Conservation (phyloP, 1,284 basidiomycete species). For the Ustilago curta region DNA sequence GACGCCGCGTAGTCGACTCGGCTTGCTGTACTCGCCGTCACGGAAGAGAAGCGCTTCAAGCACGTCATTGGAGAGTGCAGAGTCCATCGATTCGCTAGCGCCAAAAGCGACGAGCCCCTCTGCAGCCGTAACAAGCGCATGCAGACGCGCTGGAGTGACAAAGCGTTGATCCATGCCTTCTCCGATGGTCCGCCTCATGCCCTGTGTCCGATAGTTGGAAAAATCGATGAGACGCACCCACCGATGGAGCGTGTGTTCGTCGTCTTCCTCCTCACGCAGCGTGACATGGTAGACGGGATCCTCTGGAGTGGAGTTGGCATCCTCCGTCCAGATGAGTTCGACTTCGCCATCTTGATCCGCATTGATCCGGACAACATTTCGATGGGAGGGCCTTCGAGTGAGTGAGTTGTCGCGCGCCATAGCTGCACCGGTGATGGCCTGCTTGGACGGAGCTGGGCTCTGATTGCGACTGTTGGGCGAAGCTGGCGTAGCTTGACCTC, state of each 20-base stretch:
- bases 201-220: slow-evolving; percentile 92
- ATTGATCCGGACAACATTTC: slow-evolving; percentile 43
- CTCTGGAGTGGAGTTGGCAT: slow-evolving; percentile 41
- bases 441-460: slow-evolving; percentile 34
- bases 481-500: slow-evolving; percentile 24
- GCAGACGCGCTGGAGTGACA: slow-evolving; percentile 86
- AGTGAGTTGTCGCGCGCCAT: slow-evolving; percentile 21
- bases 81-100: slow-evolving; percentile 67
- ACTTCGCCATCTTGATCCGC: slow-evolving; percentile 51
- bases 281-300: slow-evolving; percentile 54
- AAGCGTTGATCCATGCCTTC: slow-evolving; percentile 90
- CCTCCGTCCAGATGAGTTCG: slow-evolving; percentile 60
- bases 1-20: slow-evolving; percentile 61
- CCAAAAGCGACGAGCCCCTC: slow-evolving; percentile 65
- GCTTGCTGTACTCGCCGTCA: slow-evolving; percentile 61
- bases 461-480: slow-evolving; percentile 37
- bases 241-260: slow-evolving; percentile 37
- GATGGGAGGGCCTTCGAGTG: slow-evolving; percentile 16
- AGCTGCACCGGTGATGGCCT: not conserved
- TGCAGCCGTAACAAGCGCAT: slow-evolving; percentile 64
- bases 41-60: slow-evolving; percentile 67
- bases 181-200: slow-evolving; percentile 89
- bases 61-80: slow-evolving; percentile 63
- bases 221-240: slow-evolving; percentile 73
- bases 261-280: slow-evolving; percentile 43